Base-by-base conservation (phyloP, 176 grass and related monocot genomes). In the Olyra latifolia region DNA sequence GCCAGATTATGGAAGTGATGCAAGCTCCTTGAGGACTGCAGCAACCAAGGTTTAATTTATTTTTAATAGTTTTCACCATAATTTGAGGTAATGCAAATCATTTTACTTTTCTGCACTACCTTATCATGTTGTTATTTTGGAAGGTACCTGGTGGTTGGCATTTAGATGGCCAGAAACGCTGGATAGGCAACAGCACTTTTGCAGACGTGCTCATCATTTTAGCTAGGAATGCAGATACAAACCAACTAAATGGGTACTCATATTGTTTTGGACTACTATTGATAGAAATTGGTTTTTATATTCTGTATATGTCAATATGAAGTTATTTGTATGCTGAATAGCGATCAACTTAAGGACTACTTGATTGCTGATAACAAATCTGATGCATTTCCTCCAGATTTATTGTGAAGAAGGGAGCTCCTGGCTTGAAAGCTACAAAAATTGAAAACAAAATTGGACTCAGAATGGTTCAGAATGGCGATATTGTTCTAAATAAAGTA, bases 161-260 rank as follows among this genome's bases (percentile, higher is more conserved):
- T 28, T 84, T 98, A 67, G 79, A 92, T 89, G 95, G 95, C 47
- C 95, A 98, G 91, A 98, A 98, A 46, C 86, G 95, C 4, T 98
- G 95, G 95, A 98, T 94, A 74, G 95, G 92, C 76, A 98, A 98
- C 58, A 87, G 95, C 88, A 98, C 95, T 15, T 98, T 98, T 83
- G 95, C 95, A 53, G 89, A 98, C 78, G 48, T 98, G 68, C 80
- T 98, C 66, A 28, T 98, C 47, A 78, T 98, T 82, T 94, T 98
- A 78, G 95, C 92, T 49, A 80, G 95, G 66, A 92, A 94, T 83
- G 83, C 89, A 77, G 87, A 84, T 40, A 98, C 92, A 62, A 92
- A 92, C 66, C 92, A 98, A 77, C 87, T 98, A 58, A 98, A 98
- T 20, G 95, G 92, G 95, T 94, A 97, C 81, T 71, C 12, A 71